Conservation (phyloP, 2,329 filamentous ascomycete genomes). For the Colletotrichum melonis region DNA sequence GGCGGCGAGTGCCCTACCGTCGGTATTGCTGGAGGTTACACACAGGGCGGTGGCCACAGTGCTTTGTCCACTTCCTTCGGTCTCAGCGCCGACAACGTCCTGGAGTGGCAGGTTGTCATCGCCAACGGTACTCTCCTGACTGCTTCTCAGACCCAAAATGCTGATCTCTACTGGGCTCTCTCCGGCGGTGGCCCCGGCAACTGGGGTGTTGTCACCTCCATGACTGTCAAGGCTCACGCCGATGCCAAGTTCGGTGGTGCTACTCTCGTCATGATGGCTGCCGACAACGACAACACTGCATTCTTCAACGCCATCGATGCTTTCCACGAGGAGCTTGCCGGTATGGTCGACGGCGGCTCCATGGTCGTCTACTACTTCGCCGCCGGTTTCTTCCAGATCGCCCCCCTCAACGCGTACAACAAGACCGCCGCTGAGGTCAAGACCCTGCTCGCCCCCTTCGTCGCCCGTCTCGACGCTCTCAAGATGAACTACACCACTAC, state of each 20-base stretch:
- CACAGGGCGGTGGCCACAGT: constrained; percentile 69
- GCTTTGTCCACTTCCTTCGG: constrained; percentile 64
- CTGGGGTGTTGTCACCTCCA: constrained; percentile 54
- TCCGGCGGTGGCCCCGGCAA: constrained; percentile 57
- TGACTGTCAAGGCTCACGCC: constrained; percentile 49
- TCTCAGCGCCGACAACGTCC: constrained; percentile 67
- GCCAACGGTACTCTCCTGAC: constrained; percentile 57
- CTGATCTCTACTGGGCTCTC: constrained; percentile 62
- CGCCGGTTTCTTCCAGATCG: constrained; percentile 58
- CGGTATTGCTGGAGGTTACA: constrained; percentile 70
- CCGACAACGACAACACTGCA: constrained; percentile 42
- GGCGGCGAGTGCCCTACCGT: constrained; percentile 66
- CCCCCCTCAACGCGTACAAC: constrained; percentile 59
- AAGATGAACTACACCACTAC: constrained; percentile 43
- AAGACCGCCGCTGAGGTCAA: constrained; percentile 55
- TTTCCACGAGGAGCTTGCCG: constrained; percentile 50
- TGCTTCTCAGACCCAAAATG: constrained; percentile 52
- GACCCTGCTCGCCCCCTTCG: constrained; percentile 56
- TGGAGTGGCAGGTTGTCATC: constrained; percentile 60
- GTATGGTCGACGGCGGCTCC: constrained; percentile 61
- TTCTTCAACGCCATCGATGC: constrained; percentile 47
- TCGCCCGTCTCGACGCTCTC: constrained; percentile 49
- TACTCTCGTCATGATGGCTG: constrained; percentile 43
- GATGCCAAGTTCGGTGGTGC: constrained; percentile 47
- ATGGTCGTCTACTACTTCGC: constrained; percentile 61